Evolutionary conservation across 768 basidiomycete species (phyloP).

Genomic region (Leccinellum albellum): DNA sequence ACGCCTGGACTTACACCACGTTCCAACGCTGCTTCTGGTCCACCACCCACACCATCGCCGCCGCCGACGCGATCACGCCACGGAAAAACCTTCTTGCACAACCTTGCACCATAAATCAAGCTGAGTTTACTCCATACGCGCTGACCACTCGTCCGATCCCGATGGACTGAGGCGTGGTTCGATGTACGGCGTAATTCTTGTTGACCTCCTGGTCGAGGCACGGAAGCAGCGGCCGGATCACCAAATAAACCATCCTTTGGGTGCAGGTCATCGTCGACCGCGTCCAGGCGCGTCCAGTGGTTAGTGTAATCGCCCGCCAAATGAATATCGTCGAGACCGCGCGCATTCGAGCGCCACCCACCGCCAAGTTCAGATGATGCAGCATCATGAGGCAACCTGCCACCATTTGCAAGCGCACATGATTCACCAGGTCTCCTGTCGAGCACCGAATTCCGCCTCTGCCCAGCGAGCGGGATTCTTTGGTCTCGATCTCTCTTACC

Average conservation of each 20-base stretch:
- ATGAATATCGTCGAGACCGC: neutral
- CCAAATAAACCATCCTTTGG: neutral
- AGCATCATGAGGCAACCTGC: neutral
- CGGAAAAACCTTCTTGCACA: conserved; percentile 5
- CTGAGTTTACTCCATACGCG: neutral
- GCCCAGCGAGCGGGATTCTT: neutral
- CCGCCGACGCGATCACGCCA: conserved; percentile 9
- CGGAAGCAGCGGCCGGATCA: conserved; percentile 17
- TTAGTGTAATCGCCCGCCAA: neutral
- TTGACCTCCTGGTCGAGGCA: neutral
- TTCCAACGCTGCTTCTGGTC: neutral
- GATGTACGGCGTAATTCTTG: neutral
- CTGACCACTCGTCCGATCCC: neutral
- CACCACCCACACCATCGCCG: neutral
- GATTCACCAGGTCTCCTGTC: neutral
- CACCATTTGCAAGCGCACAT: neutral
- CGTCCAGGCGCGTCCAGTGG: neutral
- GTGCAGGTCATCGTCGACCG: neutral
- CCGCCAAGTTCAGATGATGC: neutral
- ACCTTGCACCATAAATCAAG: conserved; percentile 2
- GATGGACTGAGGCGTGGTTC: neutral
- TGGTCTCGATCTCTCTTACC: neutral
- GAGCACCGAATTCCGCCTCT: neutral
- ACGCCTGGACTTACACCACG: neutral
- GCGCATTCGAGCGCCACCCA: neutral